Evolutionary conservation across 1,139 yeast genomes (phyloP).

Genomic region (Komagataea norvegica): DNA sequence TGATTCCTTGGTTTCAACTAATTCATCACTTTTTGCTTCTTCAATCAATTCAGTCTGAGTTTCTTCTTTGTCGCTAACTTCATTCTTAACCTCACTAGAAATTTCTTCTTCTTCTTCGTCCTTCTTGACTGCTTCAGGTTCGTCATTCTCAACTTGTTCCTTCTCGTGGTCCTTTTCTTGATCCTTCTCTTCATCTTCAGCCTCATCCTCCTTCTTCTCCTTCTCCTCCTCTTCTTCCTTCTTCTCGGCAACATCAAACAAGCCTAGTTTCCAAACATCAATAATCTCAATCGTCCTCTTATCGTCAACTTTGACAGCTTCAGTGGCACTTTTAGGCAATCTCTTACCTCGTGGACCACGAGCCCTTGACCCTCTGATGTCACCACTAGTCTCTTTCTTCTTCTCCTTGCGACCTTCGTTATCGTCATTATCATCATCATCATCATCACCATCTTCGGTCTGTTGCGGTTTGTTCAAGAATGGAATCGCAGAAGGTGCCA

Average conservation of each 20-base stretch:
- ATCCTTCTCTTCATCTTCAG: background rate
- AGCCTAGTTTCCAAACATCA: constrained; percentile 21
- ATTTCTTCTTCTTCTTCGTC: background rate
- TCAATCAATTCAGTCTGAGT: background rate
- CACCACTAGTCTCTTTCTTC: too few relatives aligned
- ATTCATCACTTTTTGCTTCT: constrained; percentile 1
- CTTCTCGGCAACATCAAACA: constrained; percentile 2
- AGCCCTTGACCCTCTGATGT: constrained; percentile 48
- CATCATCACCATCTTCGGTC: constrained; percentile 12
- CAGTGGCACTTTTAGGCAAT: constrained; percentile 57
- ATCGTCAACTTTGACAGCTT: constrained; percentile 40
- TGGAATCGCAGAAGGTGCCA: constrained; percentile 34
- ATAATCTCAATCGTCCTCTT: constrained; percentile 25
- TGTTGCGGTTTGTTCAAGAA: constrained; percentile 6
- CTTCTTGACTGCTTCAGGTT: background rate
- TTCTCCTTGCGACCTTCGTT: too few relatives aligned
- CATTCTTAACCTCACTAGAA: background rate
- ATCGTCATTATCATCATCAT: constrained; percentile 15
- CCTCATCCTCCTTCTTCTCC: background rate
- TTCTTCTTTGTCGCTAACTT: background rate
- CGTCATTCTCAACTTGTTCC: background rate
- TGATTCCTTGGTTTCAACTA: too few relatives aligned
- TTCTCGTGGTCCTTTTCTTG: background rate
- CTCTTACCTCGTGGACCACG: constrained; percentile 78
- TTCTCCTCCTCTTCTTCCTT: background rate